phyloP scores from a whole-genome alignment of 257 asterid species.

The Cynanchum wilfordii region DNA sequence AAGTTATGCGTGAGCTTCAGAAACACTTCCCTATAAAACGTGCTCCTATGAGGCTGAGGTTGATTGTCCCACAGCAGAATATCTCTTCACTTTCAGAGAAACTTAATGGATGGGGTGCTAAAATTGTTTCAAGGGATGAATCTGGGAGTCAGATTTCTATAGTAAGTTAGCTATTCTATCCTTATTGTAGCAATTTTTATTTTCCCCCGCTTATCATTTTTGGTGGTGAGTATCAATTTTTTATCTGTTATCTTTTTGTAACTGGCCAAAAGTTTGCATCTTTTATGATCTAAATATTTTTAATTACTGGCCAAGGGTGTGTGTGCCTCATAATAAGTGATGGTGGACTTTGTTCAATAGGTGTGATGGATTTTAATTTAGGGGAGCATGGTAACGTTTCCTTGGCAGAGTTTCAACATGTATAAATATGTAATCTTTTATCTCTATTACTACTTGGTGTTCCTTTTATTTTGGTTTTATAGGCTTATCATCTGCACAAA shows the following conservation, averaged over 20 bases:
- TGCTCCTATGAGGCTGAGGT: constrained; percentile 83
- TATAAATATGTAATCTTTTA: background rate
- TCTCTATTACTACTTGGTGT: background rate
- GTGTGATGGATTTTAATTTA: background rate
- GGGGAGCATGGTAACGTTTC: background rate
- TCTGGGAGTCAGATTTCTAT: constrained; percentile 56
- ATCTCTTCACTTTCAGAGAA: constrained; percentile 49
- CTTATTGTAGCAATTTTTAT: background rate
- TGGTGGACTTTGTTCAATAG: background rate
- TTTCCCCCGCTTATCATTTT: background rate
- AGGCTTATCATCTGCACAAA: background rate
- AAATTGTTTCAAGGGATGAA: constrained; percentile 55
- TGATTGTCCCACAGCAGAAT: constrained; percentile 53
- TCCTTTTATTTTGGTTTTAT: background rate
- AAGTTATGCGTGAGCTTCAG: constrained; percentile 89
- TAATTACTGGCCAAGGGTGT: background rate
- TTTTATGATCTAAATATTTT: background rate
- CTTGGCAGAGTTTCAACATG: background rate
- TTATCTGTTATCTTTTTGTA: background rate
- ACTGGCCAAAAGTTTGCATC: too few species aligned
- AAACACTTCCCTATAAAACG: constrained; percentile 85
- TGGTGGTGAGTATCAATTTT: background rate
- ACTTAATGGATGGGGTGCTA: constrained; percentile 54
- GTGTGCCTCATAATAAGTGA: background rate
- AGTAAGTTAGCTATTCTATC: constrained; percentile 38